Percentiles rank a stretch among this genome's conserved stretches.
These are phyloP conservation scores for Solanum bukasovii DNA, from an alignment of 257 asterid species.

Conservation along the genomic window DNA sequence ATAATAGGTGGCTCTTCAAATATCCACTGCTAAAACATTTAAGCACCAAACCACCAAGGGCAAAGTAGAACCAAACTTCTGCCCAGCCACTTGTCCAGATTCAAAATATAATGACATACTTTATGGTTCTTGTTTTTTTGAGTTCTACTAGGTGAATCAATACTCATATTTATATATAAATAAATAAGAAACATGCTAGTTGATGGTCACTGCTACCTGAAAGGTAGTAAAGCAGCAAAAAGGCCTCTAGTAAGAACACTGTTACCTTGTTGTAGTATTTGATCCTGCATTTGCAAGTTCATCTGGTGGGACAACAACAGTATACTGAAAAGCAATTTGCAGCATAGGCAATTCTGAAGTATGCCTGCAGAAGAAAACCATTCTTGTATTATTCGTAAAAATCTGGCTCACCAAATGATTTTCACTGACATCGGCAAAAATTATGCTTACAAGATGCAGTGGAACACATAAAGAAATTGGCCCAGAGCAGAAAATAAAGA, in stretches of 20 bases:
- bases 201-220: neutral
- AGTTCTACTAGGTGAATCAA: neutral
- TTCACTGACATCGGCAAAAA: neutral
- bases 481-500: neutral
- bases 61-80: neutral
- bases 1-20: neutral
- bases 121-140: neutral
- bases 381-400: neutral
- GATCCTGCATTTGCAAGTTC: constrained; percentile 46
- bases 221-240: neutral
- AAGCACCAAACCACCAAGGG: neutral
- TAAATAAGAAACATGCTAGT: neutral
- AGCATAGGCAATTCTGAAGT: constrained; percentile 76
- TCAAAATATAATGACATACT: neutral
- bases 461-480: neutral
- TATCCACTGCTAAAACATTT: neutral
- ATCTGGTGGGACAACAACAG: constrained; percentile 81
- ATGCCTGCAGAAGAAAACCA: constrained; percentile 45
- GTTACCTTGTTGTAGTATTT: constrained; percentile 54
- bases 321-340: constrained; percentile 95
- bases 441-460: neutral
- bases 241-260: neutral
- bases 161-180: neutral
- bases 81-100: neutral
- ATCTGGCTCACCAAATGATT: neutral